Base-by-base conservation (phyloP, 495 filamentous ascomycete genomes). In the Neurospora sp. region DNA sequence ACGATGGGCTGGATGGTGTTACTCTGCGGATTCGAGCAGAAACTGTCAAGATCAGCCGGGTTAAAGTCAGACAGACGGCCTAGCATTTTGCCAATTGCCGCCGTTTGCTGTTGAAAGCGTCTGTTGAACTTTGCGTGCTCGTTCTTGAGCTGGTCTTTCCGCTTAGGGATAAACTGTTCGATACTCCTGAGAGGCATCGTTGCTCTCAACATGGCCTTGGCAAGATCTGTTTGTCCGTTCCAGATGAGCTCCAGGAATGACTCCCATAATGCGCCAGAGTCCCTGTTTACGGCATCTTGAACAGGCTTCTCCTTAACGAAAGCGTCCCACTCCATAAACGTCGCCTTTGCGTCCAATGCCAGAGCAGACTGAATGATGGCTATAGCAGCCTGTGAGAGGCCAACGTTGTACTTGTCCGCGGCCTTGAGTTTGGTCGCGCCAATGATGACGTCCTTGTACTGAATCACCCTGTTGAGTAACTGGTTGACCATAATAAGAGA, bases 21-120 rank as follows among this genome's bases (percentile, higher is more conserved):
- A 66, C 79, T 88, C 70, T 87, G 85, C 44, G 86, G 84, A 69
- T 87, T 87, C 42, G 86, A 81, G 79, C 92, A 94, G 38, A 97
- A 82, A 37, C 85, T 81, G 46, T 87, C 84, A 66, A 97, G 83
- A 75, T 92, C 85, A 20, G 85, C 83, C 7, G 88, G 85, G 27
- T 83, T 84, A 78, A 96, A 96, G 70, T 94, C 91, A 40, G 88
- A 88, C 39, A 98, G 80, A 10, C 92, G 88, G 72, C 92, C 91
- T 44, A 97, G 86, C 40, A 95, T 88, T 71, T 88, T 87, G 40
- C 89, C 88, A 22, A 95, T 88, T 3, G 91, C 85, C 68, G 88
- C 86, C 31, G 89, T 89, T 8, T 94, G 86, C 74, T 91, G 85
- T 16, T 88, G 86, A 72, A 92, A 92, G 46, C 90, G 88, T 59